Evolutionary conservation across 345 rosid species (phyloP).

Genomic region (Syzygium aqueum): DNA sequence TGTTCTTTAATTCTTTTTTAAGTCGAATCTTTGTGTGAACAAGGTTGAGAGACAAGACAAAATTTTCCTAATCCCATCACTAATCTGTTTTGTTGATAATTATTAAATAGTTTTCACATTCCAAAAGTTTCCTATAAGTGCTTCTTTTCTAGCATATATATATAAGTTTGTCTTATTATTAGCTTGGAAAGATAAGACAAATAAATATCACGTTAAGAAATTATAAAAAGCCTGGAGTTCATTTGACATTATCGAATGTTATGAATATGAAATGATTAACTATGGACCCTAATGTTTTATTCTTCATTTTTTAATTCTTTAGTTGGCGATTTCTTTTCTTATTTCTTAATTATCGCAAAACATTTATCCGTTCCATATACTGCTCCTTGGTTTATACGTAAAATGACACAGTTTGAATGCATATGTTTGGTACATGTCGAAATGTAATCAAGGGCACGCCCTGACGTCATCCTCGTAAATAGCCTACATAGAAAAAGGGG

Average conservation of each 20-base stretch:
- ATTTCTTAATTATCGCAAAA: background rate
- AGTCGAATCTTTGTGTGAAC: background rate
- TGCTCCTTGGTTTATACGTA: background rate
- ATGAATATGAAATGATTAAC: background rate
- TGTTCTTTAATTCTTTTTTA: background rate
- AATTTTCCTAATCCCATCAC: background rate
- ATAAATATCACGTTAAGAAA: background rate
- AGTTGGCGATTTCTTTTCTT: background rate
- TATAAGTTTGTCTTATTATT: background rate
- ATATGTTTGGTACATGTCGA: background rate
- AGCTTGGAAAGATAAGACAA: background rate
- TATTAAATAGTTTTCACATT: background rate
- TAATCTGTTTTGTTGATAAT: background rate
- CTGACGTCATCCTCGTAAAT: background rate
- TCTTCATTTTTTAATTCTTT: background rate
- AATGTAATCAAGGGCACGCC: background rate
- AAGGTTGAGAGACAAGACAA: background rate
- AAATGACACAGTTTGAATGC: background rate
- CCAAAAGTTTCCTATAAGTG: background rate
- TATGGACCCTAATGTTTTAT: background rate
- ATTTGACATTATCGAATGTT: background rate
- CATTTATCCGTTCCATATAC: background rate
- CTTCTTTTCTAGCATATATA: background rate
- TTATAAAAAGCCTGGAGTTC: background rate
- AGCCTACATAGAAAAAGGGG: background rate